A percentile compares a stretch with the other conserved stretches of the same genome.
Conservation (phyloP, 2,329 filamentous ascomycete species). For the Beauveria australis region DNA sequence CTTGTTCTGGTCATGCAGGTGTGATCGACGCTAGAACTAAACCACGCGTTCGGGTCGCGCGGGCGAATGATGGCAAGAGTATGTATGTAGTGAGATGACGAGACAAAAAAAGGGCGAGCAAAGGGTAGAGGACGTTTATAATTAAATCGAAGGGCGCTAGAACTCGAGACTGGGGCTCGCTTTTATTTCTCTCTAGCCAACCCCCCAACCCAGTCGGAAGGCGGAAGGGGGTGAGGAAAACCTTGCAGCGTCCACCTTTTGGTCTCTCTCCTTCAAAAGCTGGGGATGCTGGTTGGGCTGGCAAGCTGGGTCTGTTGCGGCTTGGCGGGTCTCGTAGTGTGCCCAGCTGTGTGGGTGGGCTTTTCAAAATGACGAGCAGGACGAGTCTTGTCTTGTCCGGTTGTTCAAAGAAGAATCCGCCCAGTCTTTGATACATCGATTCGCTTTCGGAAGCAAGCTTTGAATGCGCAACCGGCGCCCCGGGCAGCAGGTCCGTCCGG, state of each 20-base stretch:
- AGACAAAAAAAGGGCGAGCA: conserved; percentile 12
- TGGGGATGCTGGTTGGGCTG: conserved; percentile 4
- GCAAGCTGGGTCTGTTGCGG: background rate
- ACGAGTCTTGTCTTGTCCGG: background rate
- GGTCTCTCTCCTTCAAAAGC: conserved; percentile 1
- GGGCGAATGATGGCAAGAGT: conserved; percentile 5
- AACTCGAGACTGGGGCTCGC: background rate
- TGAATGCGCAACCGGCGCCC: background rate
- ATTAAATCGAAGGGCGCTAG: conserved; percentile 6
- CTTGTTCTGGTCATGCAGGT: conserved; percentile 6
- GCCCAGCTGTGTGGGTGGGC: background rate
- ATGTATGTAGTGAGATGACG: conserved; percentile 11
- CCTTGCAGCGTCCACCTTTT: background rate
- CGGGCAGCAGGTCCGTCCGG: background rate
- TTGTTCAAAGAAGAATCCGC: background rate
- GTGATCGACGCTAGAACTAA: conserved; percentile 11
- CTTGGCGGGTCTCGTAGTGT: conserved; percentile 1
- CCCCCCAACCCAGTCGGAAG: background rate
- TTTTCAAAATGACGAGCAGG: background rate
- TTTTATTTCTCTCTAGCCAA: background rate
- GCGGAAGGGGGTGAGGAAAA: conserved; percentile 5
- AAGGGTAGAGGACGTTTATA: conserved; percentile 10
- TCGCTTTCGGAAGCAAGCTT: background rate
- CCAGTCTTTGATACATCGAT: background rate
- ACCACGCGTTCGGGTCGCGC: conserved; percentile 10